Conservation (phyloP, 2,329 filamentous ascomycete species). For the Aspergillus glaucus region DNA sequence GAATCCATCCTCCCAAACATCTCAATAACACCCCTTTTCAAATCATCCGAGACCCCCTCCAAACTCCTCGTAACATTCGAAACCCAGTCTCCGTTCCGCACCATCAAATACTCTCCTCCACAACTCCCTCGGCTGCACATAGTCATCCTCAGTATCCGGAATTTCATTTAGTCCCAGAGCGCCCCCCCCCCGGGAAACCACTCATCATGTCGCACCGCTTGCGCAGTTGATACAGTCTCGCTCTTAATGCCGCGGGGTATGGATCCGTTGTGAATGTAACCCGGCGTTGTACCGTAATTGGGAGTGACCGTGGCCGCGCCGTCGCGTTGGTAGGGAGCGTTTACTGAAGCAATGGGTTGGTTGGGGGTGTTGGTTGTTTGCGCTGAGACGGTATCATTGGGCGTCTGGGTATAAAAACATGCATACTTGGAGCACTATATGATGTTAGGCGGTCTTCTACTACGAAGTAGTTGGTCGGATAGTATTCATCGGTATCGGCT, state of each 20-base stretch:
- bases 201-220: slow-evolving; percentile 17
- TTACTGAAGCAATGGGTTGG: slow-evolving; percentile 28
- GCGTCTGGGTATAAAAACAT: slow-evolving; percentile 57
- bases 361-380: slow-evolving; percentile 38
- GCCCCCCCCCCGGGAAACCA: slow-evolving; percentile 11
- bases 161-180: slow-evolving; percentile 19
- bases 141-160: slow-evolving; percentile 24
- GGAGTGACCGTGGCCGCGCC: slow-evolving; percentile 33
- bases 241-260: slow-evolving; percentile 11
- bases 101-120: slow-evolving; percentile 25
- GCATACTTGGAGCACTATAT: slow-evolving; percentile 50
- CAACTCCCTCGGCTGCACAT: slow-evolving; percentile 22
- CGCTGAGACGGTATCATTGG: slow-evolving; percentile 34
- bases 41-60: slow-evolving; percentile 14
- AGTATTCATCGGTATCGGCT: background rate
- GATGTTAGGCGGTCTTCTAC: slow-evolving; percentile 8
- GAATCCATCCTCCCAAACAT: slow-evolving; percentile 19
- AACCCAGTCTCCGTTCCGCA: slow-evolving; percentile 12
- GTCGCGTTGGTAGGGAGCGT: slow-evolving; percentile 49
- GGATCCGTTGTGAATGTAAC: slow-evolving; percentile 41
- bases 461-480: slow-evolving; percentile 54
- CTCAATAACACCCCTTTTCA: slow-evolving; percentile 11
- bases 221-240: slow-evolving; percentile 5
- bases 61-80: slow-evolving; percentile 18
- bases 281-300: slow-evolving; percentile 56